Evolutionary conservation across 306 rosid genomes (phyloP).

Genomic region (Notholithocarpus densiflorus): DNA sequence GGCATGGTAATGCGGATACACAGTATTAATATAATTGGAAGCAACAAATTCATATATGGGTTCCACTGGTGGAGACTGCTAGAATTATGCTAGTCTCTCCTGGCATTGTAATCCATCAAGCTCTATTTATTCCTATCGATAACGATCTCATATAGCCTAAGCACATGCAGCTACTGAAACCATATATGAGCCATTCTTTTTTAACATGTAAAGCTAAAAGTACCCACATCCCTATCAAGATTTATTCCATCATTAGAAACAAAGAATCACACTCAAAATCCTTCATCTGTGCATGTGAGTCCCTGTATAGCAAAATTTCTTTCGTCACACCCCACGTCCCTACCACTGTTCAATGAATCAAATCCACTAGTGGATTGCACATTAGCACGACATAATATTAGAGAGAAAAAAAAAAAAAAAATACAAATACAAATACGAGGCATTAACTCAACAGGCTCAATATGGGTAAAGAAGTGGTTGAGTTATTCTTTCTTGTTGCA

Average conservation of each 20-base stretch:
- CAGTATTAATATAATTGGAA: background rate
- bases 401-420: background rate
- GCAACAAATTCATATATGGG: background rate
- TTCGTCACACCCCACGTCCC: background rate
- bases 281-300: conserved; percentile 4
- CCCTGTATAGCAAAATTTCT: conserved; percentile 3
- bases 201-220: conserved; percentile 24
- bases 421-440: background rate
- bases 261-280: background rate
- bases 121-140: conserved; percentile 23
- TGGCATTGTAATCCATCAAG: background rate
- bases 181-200: conserved; percentile 15
- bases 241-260: conserved; percentile 30
- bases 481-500: conserved; percentile 24
- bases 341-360: conserved; percentile 33
- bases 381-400: conserved; percentile 4
- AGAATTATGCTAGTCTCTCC: too few relatives aligned
- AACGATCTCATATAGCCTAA: conserved; percentile 23
- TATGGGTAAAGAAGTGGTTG: conserved; percentile 31
- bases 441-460: conserved; percentile 19
- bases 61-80: background rate
- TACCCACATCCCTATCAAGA: conserved; percentile 36
- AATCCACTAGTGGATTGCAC: conserved; percentile 37
- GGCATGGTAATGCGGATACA: background rate
- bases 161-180: conserved; percentile 15